phyloP scores from a whole-genome alignment of 208 protist genomes.

The Novymonas esmeraldas region DNA sequence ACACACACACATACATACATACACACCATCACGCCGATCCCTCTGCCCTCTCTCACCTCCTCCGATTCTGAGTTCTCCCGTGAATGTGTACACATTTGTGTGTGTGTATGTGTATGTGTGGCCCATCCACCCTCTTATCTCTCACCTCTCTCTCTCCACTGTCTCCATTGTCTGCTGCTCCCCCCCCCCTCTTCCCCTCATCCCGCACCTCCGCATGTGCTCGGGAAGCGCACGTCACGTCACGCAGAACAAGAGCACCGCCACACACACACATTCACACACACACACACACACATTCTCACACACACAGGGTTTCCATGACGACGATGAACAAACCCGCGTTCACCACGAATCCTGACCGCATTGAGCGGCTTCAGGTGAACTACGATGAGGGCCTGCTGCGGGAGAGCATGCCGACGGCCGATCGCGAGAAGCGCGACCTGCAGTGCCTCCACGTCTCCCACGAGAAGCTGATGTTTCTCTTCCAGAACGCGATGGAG shows the following conservation, averaged over 20 bases:
- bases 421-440: conserved; percentile 63
- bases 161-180: neutral
- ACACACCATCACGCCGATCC: neutral
- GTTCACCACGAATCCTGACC: conserved; percentile 68
- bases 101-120: neutral
- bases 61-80: neutral
- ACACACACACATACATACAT: neutral
- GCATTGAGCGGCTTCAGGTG: conserved; percentile 67
- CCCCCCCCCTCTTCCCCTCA: neutral
- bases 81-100: neutral
- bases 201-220: neutral
- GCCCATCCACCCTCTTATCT: too few species aligned
- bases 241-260: too few species aligned
- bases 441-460: conserved; percentile 45
- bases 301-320: too few species aligned
- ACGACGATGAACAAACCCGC: conserved; percentile 66
- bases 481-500: conserved; percentile 80
- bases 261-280: too few species aligned
- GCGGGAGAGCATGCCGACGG: conserved; percentile 56
- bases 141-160: neutral
- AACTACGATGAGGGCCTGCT: conserved; percentile 81
- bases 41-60: neutral
- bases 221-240: too few species aligned
- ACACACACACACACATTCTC: too few species aligned
- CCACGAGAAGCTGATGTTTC: conserved; percentile 67